Conservation (phyloP, 2,329 filamentous ascomycete species). For the Trichoderma atrobrunneum region DNA sequence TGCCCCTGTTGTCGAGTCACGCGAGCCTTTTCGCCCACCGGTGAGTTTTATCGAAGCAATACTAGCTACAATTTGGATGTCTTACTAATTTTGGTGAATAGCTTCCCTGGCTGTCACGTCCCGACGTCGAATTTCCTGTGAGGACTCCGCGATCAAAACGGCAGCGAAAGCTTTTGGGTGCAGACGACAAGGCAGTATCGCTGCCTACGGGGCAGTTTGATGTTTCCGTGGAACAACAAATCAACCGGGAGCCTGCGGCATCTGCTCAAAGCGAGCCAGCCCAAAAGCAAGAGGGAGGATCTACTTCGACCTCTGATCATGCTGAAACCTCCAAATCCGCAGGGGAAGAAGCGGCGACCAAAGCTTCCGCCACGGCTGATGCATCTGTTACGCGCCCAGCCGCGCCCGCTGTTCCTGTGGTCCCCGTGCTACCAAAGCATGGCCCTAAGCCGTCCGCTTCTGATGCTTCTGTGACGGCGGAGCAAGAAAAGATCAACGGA, state of each 20-base stretch:
- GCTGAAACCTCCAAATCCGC: slow-evolving; percentile 23
- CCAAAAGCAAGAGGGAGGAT: slow-evolving; percentile 1
- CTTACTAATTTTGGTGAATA: slow-evolving; percentile 28
- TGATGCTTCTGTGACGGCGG: not conserved
- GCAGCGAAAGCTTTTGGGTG: slow-evolving; percentile 42
- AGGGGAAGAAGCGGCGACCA: slow-evolving; percentile 16
- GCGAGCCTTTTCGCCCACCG: slow-evolving; percentile 45
- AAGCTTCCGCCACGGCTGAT: slow-evolving; percentile 27
- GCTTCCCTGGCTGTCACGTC: slow-evolving; percentile 58
- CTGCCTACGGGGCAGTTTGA: slow-evolving; percentile 42
- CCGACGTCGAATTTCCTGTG: slow-evolving; percentile 50
- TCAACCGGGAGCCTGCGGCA: slow-evolving; percentile 21
- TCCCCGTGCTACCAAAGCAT: slow-evolving; percentile 47
- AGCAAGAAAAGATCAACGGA: slow-evolving; percentile 13
- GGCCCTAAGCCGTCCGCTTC: slow-evolving; percentile 30
- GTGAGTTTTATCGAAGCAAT: slow-evolving; percentile 40
- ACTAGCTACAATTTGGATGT: not conserved
- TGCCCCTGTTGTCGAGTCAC: slow-evolving; percentile 21
- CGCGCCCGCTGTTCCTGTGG: slow-evolving; percentile 42
- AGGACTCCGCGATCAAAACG: slow-evolving; percentile 38
- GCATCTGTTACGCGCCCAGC: slow-evolving; percentile 31
- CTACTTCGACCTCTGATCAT: not conserved
- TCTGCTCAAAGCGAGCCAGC: slow-evolving; percentile 4
- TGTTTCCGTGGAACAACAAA: slow-evolving; percentile 29
- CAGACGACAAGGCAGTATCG: slow-evolving; percentile 40